These are phyloP conservation scores for Plasmodium knowlesi DNA, from an alignment of 169 alveolate genomes.

Conservation along the genomic window DNA sequence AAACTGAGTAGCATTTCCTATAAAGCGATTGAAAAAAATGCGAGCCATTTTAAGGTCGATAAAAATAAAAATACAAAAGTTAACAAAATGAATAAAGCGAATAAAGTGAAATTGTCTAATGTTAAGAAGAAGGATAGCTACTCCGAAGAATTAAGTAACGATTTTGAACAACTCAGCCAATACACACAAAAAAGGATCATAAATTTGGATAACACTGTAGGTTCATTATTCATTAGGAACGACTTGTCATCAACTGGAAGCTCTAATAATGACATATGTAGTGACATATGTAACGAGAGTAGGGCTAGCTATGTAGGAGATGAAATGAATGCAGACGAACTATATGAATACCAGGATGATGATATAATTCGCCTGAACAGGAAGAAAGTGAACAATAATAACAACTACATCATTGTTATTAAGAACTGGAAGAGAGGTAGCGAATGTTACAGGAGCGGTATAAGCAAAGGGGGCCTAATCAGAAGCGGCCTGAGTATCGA, in stretches of 20 bases:
- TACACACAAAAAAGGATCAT: constrained; percentile 10
- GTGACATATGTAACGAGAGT: constrained; percentile 25
- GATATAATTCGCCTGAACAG: not conserved
- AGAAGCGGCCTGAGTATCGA: not conserved
- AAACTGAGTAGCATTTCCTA: constrained; percentile 27
- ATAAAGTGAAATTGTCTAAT: constrained; percentile 26
- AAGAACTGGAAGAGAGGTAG: constrained; percentile 27
- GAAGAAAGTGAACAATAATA: constrained; percentile 1
- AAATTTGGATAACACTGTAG: constrained; percentile 22
- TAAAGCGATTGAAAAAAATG: constrained; percentile 46
- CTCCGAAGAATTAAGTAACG: constrained; percentile 18
- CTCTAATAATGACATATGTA: not conserved
- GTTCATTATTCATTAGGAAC: constrained; percentile 17
- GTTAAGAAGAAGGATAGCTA: constrained; percentile 2
- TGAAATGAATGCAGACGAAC: constrained; percentile 22
- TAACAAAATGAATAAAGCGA: constrained; percentile 24
- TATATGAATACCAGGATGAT: constrained; percentile 8
- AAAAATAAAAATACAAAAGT: constrained; percentile 24
- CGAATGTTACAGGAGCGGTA: not conserved
- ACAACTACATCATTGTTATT: constrained; percentile 33
- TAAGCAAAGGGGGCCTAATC: not conserved
- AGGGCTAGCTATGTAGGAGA: constrained; percentile 6
- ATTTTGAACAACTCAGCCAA: constrained; percentile 17
- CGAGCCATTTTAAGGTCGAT: constrained; percentile 13
- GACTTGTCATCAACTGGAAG: not conserved